Conservation (phyloP, 176 grass and related monocot genomes). For the Triticum turgidum region DNA sequence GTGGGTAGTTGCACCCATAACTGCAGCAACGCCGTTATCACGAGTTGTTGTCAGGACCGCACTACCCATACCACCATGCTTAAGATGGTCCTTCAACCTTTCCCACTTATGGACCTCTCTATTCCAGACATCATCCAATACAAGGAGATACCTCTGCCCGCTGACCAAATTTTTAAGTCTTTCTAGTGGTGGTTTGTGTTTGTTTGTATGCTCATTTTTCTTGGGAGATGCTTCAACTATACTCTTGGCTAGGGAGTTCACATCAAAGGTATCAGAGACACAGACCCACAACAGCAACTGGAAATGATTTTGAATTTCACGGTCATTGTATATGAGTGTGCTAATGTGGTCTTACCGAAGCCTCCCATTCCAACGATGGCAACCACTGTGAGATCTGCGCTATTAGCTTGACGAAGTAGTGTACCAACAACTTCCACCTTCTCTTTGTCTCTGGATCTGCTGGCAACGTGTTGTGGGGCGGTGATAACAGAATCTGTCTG, state of each 20-base stretch:
- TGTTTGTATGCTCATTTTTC: background rate
- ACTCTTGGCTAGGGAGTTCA: background rate
- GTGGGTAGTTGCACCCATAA: background rate
- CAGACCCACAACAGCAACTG: background rate
- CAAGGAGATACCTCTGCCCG: background rate
- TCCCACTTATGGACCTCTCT: background rate
- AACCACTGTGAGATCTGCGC: background rate
- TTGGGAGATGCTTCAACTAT: background rate
- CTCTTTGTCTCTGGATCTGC: background rate
- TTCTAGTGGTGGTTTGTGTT: background rate
- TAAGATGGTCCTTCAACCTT: background rate
- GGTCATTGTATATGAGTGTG: background rate
- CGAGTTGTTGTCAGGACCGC: background rate
- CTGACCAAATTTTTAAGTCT: background rate
- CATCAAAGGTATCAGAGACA: background rate
- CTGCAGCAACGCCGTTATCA: background rate
- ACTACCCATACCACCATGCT: background rate
- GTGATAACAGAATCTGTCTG: background rate
- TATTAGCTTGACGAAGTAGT: background rate
- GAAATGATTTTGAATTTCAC: background rate
- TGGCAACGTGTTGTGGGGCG: background rate
- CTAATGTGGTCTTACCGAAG: background rate
- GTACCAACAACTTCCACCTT: background rate
- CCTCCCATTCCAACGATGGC: background rate
- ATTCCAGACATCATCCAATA: background rate